Conservation (phyloP, 2,329 filamentous ascomycete species). For the Fusarium brevicatenulatum region DNA sequence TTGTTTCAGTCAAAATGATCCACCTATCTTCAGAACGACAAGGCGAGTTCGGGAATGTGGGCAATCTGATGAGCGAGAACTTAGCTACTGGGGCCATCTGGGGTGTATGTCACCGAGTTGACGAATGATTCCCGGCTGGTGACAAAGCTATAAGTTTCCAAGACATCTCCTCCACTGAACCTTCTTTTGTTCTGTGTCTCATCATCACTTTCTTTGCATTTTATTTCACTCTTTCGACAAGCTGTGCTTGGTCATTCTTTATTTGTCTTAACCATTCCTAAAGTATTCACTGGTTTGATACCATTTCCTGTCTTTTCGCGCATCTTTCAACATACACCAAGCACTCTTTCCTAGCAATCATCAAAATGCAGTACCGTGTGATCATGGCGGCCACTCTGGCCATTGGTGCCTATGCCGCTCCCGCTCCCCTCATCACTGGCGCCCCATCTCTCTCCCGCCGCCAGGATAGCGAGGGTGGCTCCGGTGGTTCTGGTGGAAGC, state of each 20-base stretch:
- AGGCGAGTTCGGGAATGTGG: background rate
- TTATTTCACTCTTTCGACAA: conserved; percentile 40
- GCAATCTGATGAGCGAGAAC: background rate
- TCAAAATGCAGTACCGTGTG: conserved; percentile 45
- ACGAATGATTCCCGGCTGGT: conserved; percentile 14
- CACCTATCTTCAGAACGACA: background rate
- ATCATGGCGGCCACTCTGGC: conserved; percentile 41
- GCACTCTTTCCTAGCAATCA: background rate
- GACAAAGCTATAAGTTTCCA: conserved; percentile 31
- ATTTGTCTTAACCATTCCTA: conserved; percentile 2
- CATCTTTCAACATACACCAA: background rate
- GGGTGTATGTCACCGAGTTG: background rate
- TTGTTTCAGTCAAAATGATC: conserved; percentile 19
- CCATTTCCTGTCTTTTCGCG: background rate
- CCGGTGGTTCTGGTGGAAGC: conserved; percentile 15
- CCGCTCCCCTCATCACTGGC: conserved; percentile 34
- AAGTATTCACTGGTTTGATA: conserved; percentile 41
- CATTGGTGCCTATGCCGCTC: conserved; percentile 36
- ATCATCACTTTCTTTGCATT: conserved; percentile 33
- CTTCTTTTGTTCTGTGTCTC: conserved; percentile 13
- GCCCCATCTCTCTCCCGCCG: conserved; percentile 35
- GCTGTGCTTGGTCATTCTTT: conserved; percentile 43
- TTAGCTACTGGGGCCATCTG: conserved; percentile 8
- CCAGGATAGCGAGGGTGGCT: conserved; percentile 15
- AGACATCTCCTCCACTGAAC: background rate